A percentile compares a stretch with the other conserved stretches of the same genome.
Conservation (phyloP, 164 flowering plant genomes). For the Stephania yunnanensis region DNA sequence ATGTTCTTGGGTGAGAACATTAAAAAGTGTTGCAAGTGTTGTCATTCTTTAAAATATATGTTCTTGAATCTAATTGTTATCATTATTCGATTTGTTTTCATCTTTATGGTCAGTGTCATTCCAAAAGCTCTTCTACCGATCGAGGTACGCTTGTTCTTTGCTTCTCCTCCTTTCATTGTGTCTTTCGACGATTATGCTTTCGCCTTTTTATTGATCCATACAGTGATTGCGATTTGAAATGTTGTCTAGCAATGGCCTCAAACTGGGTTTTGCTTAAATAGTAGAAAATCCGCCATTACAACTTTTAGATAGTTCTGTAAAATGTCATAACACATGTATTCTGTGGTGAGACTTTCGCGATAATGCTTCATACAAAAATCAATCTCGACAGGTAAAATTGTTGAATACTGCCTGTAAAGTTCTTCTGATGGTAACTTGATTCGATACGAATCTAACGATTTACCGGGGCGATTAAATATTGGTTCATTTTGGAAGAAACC, state of each 20-base stretch:
- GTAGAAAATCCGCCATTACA: no score
- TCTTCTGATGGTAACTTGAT: no score
- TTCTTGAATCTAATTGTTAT: conserved; percentile 8
- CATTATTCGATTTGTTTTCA: conserved; percentile 11
- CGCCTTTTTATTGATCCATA: not conserved
- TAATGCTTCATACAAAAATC: no score
- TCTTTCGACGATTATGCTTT: not conserved
- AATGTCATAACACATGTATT: no score
- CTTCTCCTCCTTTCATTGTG: not conserved
- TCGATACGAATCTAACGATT: no score
- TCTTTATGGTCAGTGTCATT: conserved; percentile 58
- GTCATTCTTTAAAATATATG: not conserved
- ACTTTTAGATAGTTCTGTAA: no score
- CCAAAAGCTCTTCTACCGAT: conserved; percentile 87
- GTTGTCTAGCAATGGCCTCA: not conserved
- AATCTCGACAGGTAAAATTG: no score
- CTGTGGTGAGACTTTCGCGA: no score
- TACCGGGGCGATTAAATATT: no score
- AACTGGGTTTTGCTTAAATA: no score
- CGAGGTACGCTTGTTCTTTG: conserved; percentile 49
- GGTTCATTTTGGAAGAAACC: not conserved
- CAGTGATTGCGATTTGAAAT: not conserved
- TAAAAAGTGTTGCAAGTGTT: not conserved
- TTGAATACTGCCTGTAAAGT: no score
- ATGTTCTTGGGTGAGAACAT: conserved; percentile 79